phyloP scores from a whole-genome alignment of 2,329 filamentous ascomycete species.

The Zymoseptoria passerinii region DNA sequence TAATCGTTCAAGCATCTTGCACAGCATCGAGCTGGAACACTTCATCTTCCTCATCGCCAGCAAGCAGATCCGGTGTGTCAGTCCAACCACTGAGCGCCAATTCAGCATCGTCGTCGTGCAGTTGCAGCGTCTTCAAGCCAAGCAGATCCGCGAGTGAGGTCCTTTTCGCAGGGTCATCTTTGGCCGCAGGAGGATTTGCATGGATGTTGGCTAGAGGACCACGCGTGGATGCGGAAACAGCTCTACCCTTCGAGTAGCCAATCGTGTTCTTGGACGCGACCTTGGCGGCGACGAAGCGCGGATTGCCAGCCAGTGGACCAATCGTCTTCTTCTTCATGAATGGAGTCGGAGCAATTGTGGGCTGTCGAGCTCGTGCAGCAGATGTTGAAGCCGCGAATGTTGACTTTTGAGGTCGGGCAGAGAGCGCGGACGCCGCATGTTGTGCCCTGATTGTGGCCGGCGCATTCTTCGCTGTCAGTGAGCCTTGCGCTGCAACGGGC shows the following conservation, averaged over 20 bases:
- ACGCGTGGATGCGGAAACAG: conserved; percentile 36
- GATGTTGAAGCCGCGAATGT: conserved; percentile 34
- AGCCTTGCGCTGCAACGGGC: neutral
- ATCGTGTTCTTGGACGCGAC: conserved; percentile 71
- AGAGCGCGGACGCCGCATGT: conserved; percentile 38
- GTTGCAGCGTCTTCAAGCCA: conserved; percentile 13
- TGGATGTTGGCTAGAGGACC: conserved; percentile 20
- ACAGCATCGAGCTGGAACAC: conserved; percentile 19
- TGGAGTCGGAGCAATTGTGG: conserved; percentile 20
- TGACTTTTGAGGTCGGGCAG: conserved; percentile 24
- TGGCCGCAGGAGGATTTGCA: conserved; percentile 5
- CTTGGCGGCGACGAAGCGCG: conserved; percentile 53
- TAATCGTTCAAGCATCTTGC: conserved; percentile 9
- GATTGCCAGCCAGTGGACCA: conserved; percentile 22
- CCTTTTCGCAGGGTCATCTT: conserved; percentile 6
- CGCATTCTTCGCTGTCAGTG: conserved; percentile 15
- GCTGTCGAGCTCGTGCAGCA: conserved; percentile 33
- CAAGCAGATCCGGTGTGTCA: conserved; percentile 1
- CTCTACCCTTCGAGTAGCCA: conserved; percentile 73
- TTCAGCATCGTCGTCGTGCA: conserved; percentile 13
- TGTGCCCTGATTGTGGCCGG: conserved; percentile 50
- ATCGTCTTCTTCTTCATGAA: conserved; percentile 16
- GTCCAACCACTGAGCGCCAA: neutral
- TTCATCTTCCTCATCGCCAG: conserved; percentile 14
- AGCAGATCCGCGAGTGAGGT: conserved; percentile 21